Base-by-base conservation (phyloP, 371 early-diverging fungal genomes). In the Mortierella sp. region DNA sequence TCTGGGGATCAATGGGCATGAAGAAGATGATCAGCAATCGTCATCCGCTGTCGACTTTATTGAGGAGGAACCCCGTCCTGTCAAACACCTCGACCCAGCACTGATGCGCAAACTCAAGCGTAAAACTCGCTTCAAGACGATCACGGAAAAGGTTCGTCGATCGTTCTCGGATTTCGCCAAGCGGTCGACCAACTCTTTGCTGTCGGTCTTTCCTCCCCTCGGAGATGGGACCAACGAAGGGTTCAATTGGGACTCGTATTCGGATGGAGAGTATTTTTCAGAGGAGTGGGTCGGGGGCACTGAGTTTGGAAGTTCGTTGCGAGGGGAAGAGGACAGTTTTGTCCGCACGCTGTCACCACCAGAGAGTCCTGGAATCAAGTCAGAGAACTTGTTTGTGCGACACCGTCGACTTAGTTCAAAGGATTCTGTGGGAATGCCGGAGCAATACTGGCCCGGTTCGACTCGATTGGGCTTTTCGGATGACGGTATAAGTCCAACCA, bases 391-490 rank as follows among this genome's bases (percentile, higher is more conserved):
- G 11, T 68, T 44, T 16, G 60, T 42, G 0, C 58, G 74, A 14
- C 80, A 86, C 42, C 86, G 82, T 9, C 82, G 82, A 6, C 48
- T 80, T 42, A 80, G 83, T 28, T 86, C 83, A 28, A 77, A 75
- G 50, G 80, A 80, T 71, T 80, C 87, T 0, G 57, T 75, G 3
- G 71, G 50, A 1, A 19, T 70, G 10, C 78, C 78, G 1, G 80
- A 82, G 8, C 87, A 86, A 54, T 86, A 82, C 58, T 86, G 87
- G 87, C 87, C 87, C n/a, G 87, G 87, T 7, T 86, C 87, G 9
- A 77, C 55, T 16, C 71, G 63, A 21, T 47, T 81, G 5, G 77
- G 79, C 1, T 31, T 74, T 0, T 76, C 81, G 16, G 84, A 84
- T 48, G 84, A 84, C 31, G 71, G 58, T 45, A 26, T 63, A n/a